Evolutionary conservation across 257 asterid species (phyloP).

Genomic region (Solanum sejunctum): DNA sequence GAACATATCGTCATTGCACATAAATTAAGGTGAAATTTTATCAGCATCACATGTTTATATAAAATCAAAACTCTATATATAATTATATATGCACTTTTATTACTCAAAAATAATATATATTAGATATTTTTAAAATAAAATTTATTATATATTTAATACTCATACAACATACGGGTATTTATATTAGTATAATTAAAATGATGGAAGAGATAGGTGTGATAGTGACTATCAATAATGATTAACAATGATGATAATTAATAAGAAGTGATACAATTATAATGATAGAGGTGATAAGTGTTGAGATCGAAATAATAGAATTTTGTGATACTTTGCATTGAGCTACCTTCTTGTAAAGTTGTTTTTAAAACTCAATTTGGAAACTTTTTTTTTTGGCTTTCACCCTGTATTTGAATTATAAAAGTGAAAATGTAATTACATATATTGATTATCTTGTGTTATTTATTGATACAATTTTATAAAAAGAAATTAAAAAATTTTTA

Average conservation of each 20-base stretch:
- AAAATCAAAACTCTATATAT: no score
- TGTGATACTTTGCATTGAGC: background rate
- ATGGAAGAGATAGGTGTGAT: background rate
- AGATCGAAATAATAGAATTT: background rate
- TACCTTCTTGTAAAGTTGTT: background rate
- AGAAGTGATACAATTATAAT: background rate
- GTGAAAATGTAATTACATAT: background rate
- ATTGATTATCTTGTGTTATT: background rate
- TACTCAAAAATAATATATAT: no score
- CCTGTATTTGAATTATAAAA: background rate
- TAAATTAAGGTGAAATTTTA: no score
- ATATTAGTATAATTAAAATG: background rate
- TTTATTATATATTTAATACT: no score
- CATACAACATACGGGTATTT: no score
- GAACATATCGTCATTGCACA: no score
- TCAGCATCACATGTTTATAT: no score
- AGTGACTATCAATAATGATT: background rate
- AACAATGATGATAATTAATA: background rate
- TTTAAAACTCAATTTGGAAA: background rate
- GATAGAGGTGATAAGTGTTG: background rate
- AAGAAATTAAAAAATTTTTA: background rate
- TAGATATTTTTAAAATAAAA: no score
- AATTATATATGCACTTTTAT: no score
- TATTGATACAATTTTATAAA: background rate
- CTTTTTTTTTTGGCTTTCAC: background rate